Conservation (phyloP, 2,329 filamentous ascomycete genomes). For the Sclerotinia nivalis region DNA sequence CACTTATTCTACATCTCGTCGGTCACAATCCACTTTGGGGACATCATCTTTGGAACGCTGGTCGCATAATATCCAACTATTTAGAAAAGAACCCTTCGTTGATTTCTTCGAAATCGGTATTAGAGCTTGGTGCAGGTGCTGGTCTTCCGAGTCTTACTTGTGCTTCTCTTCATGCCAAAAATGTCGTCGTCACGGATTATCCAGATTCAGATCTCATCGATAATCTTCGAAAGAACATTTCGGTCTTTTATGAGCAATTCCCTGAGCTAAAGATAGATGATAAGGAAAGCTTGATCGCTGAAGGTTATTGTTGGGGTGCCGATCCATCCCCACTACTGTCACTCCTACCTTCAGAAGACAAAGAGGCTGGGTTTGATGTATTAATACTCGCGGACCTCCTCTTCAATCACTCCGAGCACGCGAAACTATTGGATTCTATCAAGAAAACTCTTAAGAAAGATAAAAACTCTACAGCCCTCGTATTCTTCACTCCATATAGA, state of each 20-base stretch:
- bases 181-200: slow-evolving; percentile 83
- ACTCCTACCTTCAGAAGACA: slow-evolving; percentile 47
- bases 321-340: slow-evolving; percentile 59
- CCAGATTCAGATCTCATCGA: slow-evolving; percentile 80
- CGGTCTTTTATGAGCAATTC: slow-evolving; percentile 34
- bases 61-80: slow-evolving; percentile 73
- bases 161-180: slow-evolving; percentile 68
- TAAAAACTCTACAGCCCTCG: slow-evolving; percentile 56
- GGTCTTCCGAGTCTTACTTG: slow-evolving; percentile 81
- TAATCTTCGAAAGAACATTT: slow-evolving; percentile 77
- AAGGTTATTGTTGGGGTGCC: slow-evolving; percentile 84
- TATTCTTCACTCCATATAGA: slow-evolving; percentile 93
- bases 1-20: slow-evolving; percentile 68
- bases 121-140: slow-evolving; percentile 87
- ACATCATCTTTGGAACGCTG: slow-evolving; percentile 89
- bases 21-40: slow-evolving; percentile 89
- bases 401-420: slow-evolving; percentile 88
- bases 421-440: slow-evolving; percentile 72
- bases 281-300: slow-evolving; percentile 51
- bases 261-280: slow-evolving; percentile 5
- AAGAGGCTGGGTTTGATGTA: slow-evolving; percentile 64
- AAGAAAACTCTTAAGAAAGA: slow-evolving; percentile 60
- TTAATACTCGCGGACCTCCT: slow-evolving; percentile 85
- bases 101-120: slow-evolving; percentile 67
- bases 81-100: slow-evolving; percentile 69